These are phyloP conservation scores for Ceratonia siliqua DNA, from an alignment of 306 rosid genomes.

Conservation along the genomic window DNA sequence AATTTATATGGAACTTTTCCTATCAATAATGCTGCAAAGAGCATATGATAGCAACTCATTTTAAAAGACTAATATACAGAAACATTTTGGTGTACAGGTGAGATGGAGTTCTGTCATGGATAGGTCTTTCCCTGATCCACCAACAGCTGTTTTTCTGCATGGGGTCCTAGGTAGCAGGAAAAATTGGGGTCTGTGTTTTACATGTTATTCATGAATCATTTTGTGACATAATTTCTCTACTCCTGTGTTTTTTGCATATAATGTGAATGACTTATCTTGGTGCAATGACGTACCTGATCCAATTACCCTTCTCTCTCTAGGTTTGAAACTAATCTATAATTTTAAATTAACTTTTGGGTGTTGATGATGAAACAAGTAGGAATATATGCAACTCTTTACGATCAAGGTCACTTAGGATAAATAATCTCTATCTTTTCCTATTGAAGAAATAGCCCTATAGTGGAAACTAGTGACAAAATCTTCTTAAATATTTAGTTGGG, in stretches of 20 bases:
- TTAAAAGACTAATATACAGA: conserved; percentile 19
- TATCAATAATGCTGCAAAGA: background rate
- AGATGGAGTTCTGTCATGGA: conserved; percentile 84
- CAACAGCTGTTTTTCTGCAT: conserved; percentile 92
- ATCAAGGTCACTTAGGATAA: background rate
- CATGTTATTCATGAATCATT: conserved; percentile 6
- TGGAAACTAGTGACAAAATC: background rate
- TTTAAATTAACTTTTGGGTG: background rate
- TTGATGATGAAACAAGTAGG: background rate
- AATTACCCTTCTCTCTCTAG: background rate
- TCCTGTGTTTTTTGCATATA: background rate
- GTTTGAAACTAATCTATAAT: background rate
- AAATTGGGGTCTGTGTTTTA: conserved; percentile 78
- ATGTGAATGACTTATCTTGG: conserved; percentile 9
- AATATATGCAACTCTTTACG: background rate
- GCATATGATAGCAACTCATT: conserved; percentile 3
- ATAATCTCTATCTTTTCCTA: background rate
- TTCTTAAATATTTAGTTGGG: background rate
- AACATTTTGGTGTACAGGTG: conserved; percentile 52
- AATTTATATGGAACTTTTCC: background rate
- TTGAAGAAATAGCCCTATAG: background rate
- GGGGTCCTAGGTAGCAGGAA: conserved; percentile 92
- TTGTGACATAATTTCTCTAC: background rate
- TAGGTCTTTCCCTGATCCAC: conserved; percentile 67
- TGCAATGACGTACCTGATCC: conserved; percentile 1